Conservation (phyloP, 2,329 filamentous ascomycete genomes). For the Anisogramma anomala region DNA sequence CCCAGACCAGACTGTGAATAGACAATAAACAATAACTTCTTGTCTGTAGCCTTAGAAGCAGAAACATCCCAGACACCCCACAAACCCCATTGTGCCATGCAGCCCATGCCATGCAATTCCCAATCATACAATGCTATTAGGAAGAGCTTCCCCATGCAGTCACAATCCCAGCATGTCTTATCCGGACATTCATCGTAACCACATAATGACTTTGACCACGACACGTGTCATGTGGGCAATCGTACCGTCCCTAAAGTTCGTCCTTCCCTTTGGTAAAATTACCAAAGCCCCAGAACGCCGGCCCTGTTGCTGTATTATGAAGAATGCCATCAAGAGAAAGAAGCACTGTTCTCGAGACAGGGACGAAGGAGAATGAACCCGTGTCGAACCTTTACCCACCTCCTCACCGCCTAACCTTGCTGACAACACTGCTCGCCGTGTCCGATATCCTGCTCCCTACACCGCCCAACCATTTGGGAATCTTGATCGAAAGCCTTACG, state of each 20-base stretch:
- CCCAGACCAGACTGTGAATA: too few relatives aligned
- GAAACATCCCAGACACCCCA: too few relatives aligned
- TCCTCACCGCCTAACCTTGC: conserved; percentile 28
- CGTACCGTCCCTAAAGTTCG: background rate
- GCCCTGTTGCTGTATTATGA: conserved; percentile 3
- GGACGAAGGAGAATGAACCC: background rate
- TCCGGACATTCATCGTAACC: background rate
- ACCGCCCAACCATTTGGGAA: conserved; percentile 39
- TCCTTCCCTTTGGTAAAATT: background rate
- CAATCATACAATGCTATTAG: background rate
- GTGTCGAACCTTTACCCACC: background rate
- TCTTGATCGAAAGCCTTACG: conserved; percentile 48
- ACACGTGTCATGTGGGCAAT: too few relatives aligned
- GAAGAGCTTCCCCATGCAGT: background rate
- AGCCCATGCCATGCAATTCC: background rate
- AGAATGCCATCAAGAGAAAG: background rate
- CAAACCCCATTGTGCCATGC: background rate
- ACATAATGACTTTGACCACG: too few relatives aligned
- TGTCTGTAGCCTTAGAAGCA: too few relatives aligned
- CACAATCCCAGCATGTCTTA: background rate
- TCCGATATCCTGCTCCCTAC: conserved; percentile 33
- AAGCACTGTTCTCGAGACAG: background rate
- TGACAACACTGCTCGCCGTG: conserved; percentile 38
- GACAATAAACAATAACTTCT: too few relatives aligned
- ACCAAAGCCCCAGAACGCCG: conserved; percentile 1